phyloP scores from a whole-genome alignment of 352 stramenopile genomes.

The Albugo laibachii region DNA sequence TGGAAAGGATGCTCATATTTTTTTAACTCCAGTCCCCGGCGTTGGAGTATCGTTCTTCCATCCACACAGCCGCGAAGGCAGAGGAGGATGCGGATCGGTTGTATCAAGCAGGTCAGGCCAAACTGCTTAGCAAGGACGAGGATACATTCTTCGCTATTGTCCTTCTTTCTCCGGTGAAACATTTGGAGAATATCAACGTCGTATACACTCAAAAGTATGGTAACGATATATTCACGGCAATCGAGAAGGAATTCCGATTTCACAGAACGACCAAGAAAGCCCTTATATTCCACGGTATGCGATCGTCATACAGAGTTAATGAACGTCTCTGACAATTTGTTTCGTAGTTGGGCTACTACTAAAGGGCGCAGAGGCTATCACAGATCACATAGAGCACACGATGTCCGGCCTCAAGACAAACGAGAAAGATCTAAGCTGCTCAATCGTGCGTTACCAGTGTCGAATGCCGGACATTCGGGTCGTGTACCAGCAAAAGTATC shows the following conservation, averaged over 20 bases:
- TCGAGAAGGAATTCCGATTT: constrained; percentile 46
- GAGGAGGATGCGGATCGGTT: constrained; percentile 31
- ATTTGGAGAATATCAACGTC: constrained; percentile 33
- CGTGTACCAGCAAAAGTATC: constrained; percentile 6
- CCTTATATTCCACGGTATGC: too few relatives aligned
- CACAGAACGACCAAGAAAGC: constrained; percentile 8
- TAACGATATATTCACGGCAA: constrained; percentile 30
- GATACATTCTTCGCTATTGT: constrained; percentile 33
- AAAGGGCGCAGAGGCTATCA: constrained; percentile 1
- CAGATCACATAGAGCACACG: constrained; percentile 5
- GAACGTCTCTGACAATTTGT: constrained; percentile 17
- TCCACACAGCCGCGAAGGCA: constrained; percentile 40
- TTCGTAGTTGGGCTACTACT: constrained; percentile 17
- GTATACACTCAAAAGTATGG: constrained; percentile 41
- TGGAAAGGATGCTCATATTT: too few relatives aligned
- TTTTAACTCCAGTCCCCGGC: too few relatives aligned
- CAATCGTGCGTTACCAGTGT: constrained; percentile 6
- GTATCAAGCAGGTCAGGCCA: constrained; percentile 50
- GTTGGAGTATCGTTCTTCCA: not conserved
- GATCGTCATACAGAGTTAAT: too few relatives aligned
- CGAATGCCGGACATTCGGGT: constrained; percentile 1
- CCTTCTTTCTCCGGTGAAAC: constrained; percentile 28
- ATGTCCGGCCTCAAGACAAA: constrained; percentile 8
- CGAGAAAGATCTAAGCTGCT: constrained; percentile 1
- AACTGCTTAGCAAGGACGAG: constrained; percentile 38